Percentiles rank a stretch among this genome's conserved stretches.
Conservation (phyloP, 2,329 filamentous ascomycete species). For the Fusarium sp. region DNA sequence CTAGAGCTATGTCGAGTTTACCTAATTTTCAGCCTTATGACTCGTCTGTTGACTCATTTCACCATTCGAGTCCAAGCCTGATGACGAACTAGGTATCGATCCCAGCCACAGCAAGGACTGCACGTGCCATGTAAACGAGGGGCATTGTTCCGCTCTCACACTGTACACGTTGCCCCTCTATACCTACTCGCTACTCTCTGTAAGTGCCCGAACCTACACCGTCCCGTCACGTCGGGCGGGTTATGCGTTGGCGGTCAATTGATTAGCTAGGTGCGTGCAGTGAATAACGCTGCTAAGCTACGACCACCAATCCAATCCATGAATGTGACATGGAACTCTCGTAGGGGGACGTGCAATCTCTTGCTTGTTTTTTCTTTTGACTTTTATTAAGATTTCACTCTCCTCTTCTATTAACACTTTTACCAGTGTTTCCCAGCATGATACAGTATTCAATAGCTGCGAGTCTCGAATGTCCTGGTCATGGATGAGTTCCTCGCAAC, state of each 20-base stretch:
- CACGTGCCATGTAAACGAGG: conserved; percentile 32
- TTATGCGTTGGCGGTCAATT: conserved; percentile 28
- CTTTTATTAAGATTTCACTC: not conserved
- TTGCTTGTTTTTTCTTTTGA: not conserved
- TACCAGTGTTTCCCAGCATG: conserved; percentile 17
- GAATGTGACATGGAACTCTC: conserved; percentile 23
- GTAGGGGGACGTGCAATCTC: conserved; percentile 22
- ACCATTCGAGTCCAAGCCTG: not conserved
- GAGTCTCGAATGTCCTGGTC: conserved; percentile 19
- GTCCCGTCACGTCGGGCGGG: not conserved
- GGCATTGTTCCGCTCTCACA: conserved; percentile 19
- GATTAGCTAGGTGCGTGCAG: conserved; percentile 19
- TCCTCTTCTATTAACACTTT: not conserved
- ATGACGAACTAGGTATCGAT: conserved; percentile 20
- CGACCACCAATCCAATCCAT: conserved; percentile 23
- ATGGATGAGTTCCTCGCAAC: conserved; percentile 76
- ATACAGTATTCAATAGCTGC: conserved; percentile 6
- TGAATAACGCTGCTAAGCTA: conserved; percentile 25
- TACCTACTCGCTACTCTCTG: no score
- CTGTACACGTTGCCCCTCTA: conserved; percentile 40
- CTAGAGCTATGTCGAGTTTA: not conserved
- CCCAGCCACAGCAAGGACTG: conserved; percentile 20
- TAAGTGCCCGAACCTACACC: conserved; percentile 9
- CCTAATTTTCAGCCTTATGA: not conserved
- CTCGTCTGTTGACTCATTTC: not conserved